Evolutionary conservation across 805 yeast species (phyloP).

Genomic region (Scheffersomyces stipitis): DNA sequence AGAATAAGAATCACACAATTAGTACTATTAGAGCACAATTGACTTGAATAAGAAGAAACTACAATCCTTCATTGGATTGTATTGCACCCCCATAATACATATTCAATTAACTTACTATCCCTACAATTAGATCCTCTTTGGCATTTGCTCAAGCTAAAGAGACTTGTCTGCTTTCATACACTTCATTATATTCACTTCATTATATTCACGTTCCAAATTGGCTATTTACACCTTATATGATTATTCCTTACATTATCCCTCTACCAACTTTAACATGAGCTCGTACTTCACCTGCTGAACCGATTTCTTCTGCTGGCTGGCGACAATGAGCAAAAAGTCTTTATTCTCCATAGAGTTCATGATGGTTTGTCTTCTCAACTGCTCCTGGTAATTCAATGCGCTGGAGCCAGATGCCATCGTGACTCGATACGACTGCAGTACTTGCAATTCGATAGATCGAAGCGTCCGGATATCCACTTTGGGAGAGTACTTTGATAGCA

Average conservation of each 20-base stretch:
- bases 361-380: constrained; percentile 28
- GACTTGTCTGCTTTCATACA: background rate
- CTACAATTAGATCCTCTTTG: too few species aligned
- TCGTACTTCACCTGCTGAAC: constrained; percentile 45
- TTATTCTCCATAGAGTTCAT: constrained; percentile 39
- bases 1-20: too few species aligned
- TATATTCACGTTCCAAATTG: background rate
- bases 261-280: constrained; percentile 26
- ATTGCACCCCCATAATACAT: too few species aligned
- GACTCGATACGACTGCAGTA: too few species aligned
- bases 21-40: too few species aligned
- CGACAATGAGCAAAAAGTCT: constrained; percentile 37
- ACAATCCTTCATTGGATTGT: too few species aligned
- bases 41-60: too few species aligned
- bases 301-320: constrained; percentile 41
- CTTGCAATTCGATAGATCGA: too few species aligned
- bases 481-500: too few species aligned
- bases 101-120: too few species aligned
- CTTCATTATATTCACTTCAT: constrained; percentile 2
- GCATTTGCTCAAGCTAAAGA: background rate
- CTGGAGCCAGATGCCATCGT: background rate
- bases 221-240: background rate
- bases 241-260: constrained; percentile 11
- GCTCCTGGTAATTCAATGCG: constrained; percentile 10
- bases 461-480: too few species aligned